Evolutionary conservation across 2,329 filamentous ascomycete species (phyloP).

Genomic region (Lomentospora prolificans): DNA sequence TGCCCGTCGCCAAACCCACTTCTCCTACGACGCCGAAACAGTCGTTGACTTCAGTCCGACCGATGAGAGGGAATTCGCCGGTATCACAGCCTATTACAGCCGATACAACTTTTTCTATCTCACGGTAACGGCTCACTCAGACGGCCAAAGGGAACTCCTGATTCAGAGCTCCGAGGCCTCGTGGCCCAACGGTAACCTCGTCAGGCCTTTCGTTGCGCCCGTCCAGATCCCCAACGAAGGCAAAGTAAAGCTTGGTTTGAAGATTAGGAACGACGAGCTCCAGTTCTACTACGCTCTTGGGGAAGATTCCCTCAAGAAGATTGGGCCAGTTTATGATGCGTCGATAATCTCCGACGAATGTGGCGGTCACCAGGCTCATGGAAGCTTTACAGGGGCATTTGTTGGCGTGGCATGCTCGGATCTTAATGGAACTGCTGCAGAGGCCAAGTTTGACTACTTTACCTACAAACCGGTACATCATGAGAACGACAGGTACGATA

Average conservation of each 20-base stretch:
- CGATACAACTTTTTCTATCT: slow-evolving; percentile 58
- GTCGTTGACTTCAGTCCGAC: slow-evolving; percentile 40
- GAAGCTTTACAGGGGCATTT: slow-evolving; percentile 55
- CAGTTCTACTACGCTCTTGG: slow-evolving; percentile 49
- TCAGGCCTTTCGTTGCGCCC: slow-evolving; percentile 29
- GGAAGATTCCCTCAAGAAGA: slow-evolving; percentile 30
- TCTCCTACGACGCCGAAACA: slow-evolving; percentile 52
- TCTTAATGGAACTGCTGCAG: slow-evolving; percentile 37
- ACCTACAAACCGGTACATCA: slow-evolving; percentile 38
- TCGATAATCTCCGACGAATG: slow-evolving; percentile 54
- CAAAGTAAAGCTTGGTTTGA: slow-evolving; percentile 41
- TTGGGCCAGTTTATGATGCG: slow-evolving; percentile 48
- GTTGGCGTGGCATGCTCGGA: slow-evolving; percentile 47
- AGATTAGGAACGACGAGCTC: slow-evolving; percentile 33
- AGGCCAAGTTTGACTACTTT: slow-evolving; percentile 42
- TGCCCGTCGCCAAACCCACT: slow-evolving; percentile 45
- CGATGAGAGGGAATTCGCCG: slow-evolving; percentile 52
- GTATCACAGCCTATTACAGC: slow-evolving; percentile 52
- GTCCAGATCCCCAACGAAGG: slow-evolving; percentile 43
- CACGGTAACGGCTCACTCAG: slow-evolving; percentile 43
- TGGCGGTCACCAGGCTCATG: slow-evolving; percentile 49
- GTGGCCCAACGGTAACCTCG: slow-evolving; percentile 40
- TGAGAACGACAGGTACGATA: slow-evolving; percentile 38
- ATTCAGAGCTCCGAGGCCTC: slow-evolving; percentile 47
- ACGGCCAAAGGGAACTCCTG: slow-evolving; percentile 47